Percentiles rank a stretch among this genome's conserved stretches.
Conservation (phyloP, 1,284 basidiomycete species). For the Moesziomyces parantarcticus region DNA sequence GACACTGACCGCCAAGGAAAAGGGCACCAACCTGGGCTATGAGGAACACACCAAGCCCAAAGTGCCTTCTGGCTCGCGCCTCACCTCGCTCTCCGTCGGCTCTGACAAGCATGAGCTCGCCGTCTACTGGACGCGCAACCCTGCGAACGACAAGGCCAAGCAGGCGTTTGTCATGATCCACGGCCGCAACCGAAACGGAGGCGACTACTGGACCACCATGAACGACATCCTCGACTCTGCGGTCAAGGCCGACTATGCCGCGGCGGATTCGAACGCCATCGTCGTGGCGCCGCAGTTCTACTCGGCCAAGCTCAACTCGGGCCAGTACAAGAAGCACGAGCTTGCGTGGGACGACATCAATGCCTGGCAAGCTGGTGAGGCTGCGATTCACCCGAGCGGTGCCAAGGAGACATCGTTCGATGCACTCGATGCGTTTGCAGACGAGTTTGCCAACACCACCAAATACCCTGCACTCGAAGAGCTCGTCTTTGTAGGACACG, state of each 20-base stretch:
- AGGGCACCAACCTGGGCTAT: conserved; percentile 34
- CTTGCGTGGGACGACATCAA: conserved; percentile 64
- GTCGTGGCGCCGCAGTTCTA: conserved; percentile 64
- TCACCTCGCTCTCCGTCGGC: conserved; percentile 49
- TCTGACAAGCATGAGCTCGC: conserved; percentile 32
- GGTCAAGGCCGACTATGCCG: conserved; percentile 20
- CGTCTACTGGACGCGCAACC: conserved; percentile 47
- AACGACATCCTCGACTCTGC: conserved; percentile 48
- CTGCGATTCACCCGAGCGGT: conserved; percentile 53
- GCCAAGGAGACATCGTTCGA: conserved; percentile 58
- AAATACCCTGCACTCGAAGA: conserved; percentile 55
- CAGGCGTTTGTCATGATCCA: conserved; percentile 66
- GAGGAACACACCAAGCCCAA: conserved; percentile 37
- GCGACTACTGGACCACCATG: conserved; percentile 59
- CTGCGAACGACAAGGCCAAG: conserved; percentile 32
- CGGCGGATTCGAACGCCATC: conserved; percentile 47
- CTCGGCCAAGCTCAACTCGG: conserved; percentile 49
- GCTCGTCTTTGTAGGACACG: conserved; percentile 65
- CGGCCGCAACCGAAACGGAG: conserved; percentile 58
- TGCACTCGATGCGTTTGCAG: conserved; percentile 59
- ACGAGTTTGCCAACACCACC: conserved; percentile 47
- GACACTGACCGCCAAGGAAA: conserved; percentile 20
- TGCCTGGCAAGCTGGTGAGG: conserved; percentile 62
- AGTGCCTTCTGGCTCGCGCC: conserved; percentile 46
- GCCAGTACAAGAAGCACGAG: conserved; percentile 52